Base-by-base conservation (phyloP, 2,329 filamentous ascomycete genomes). In the Volutella citrinella region DNA sequence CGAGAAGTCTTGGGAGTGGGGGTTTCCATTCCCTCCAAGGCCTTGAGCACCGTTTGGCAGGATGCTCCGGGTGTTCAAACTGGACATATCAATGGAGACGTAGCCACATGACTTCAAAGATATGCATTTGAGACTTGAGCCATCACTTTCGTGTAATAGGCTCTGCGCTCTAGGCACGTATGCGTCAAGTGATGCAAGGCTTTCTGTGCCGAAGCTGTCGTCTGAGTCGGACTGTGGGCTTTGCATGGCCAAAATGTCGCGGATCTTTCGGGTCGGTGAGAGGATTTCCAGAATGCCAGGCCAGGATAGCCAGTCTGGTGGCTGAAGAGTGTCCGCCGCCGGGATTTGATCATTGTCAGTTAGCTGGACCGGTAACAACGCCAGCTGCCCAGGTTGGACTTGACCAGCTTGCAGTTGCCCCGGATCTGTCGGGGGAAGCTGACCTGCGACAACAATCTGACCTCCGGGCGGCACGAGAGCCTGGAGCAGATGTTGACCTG, bases 71-170 rank as follows among this genome's bases (percentile, higher is more conserved):
- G 68, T 61, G 35, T 67, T 59, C 27, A 69, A 55, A 17, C 52
- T 51, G 1, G 50, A 34, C 1, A 41, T 19, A 13, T 63, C 57
- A 3, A 82, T 52, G 6, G 59, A 55, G 20, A 70, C 74, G 47
- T 83, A 83, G 31, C 80, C 80, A 50, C 79, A 83, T 1, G 77
- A 82, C 19, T 69, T 70, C 56, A 83, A 72, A 2, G 67, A 64
- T 19, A 82, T 56, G 11, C 49, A 56, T 17, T 55, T 52, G 15
- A 70, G 48, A 12, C 45, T 48, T n/a, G n/a, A n/a, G n/a, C n/a
- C n/a, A n/a, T n/a, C n/a, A n/a, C n/a, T n/a, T n/a, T n/a, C n/a
- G n/a, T n/a, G n/a, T n/a, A n/a, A n/a, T n/a, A n/a, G n/a, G n/a
- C n/a, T n/a, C n/a, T n/a, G n/a, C n/a, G n/a, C n/a, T n/a, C n/a